Evolutionary conservation across 805 yeast species (phyloP).

Genomic region (Wickerhamiella slavikovae): DNA sequence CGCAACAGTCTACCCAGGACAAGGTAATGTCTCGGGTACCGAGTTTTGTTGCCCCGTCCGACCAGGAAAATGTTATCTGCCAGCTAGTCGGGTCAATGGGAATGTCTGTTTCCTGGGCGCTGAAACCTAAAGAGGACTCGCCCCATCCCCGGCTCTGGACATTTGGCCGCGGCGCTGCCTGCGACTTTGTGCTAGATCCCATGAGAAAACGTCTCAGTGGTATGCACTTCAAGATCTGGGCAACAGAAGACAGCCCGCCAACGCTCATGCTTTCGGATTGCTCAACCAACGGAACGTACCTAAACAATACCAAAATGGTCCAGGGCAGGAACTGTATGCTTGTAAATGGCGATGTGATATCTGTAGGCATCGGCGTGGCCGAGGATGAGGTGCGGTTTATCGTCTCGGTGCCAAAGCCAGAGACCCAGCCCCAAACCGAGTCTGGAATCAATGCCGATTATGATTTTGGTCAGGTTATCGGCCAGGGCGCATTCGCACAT

Average conservation of each 20-base stretch:
- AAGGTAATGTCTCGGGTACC: conserved; percentile 7
- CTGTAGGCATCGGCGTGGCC: conserved; percentile 72
- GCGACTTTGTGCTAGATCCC: conserved; percentile 42
- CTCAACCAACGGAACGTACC: conserved; percentile 84
- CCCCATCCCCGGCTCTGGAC: conserved; percentile 29
- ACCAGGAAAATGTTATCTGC: conserved; percentile 7
- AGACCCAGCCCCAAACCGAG: conserved; percentile 11
- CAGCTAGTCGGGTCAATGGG: conserved; percentile 10
- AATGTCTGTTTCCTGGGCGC: conserved; percentile 8
- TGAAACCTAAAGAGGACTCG: neutral
- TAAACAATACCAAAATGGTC: conserved; percentile 53
- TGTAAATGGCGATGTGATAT: conserved; percentile 82
- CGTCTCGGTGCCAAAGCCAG: conserved; percentile 15
- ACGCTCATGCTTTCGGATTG: conserved; percentile 43
- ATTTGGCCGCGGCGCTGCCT: conserved; percentile 51
- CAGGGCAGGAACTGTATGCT: conserved; percentile 63
- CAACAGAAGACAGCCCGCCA: conserved; percentile 28
- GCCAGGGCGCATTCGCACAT: conserved; percentile 97
- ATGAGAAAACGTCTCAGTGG: conserved; percentile 47
- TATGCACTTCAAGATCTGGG: conserved; percentile 52
- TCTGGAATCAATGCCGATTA: conserved; percentile 50
- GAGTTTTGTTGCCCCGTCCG: conserved; percentile 4
- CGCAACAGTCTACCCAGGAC: conserved; percentile 12
- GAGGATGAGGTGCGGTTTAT: conserved; percentile 37
- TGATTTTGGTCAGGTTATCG: conserved; percentile 70